Evolutionary conservation across 208 protist species (phyloP), one percentile per base, ranked within the genome.

Genomic region (Trypanosoma brucei): DNA sequence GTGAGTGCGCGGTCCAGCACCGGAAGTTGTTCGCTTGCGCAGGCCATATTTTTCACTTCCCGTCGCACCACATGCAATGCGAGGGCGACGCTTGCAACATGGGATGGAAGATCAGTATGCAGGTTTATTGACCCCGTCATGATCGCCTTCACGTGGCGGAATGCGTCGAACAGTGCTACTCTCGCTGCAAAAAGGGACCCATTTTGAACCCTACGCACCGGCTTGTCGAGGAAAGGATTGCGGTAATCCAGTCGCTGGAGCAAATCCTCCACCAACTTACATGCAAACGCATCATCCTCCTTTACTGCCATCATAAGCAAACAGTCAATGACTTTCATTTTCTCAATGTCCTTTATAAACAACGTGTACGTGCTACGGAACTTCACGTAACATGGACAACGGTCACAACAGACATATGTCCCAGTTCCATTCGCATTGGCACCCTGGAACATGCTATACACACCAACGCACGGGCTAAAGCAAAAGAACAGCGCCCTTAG

Each of bases 261-360:
- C 39, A 92, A 70, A 37, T 85, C 75, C 54, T 71, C 64, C 49
- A 67, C 76, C 57, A 84, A 65, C 30, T 79, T 79, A 30, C 59
- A 59, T 52, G 88, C 60, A 38, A 72, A 61, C 9, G 34, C 65
- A 52, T 88, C 70, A 45, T 81, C 73, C 9, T 85, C 67, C 49
- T 84, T 84, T 30, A 86, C 75, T 2, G 85, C 79, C 64, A 73
- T 78, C 49, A 92, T 88, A 50, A 86, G 75, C n/a, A 86, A 55
- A 58, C 77, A 86, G 65, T 92, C 85, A 50, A 92, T 76, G 37
- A 92, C 74, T 59, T 92, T 92, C 55, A 72, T 80, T 65, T 86
- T 86, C 57, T 92, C 81, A 53, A 92, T 73, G 57, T 84, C 79
- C 52, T 72, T 68, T 58, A 88, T 74, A 63, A 87, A 88, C n/a